Conservation (phyloP, 345 rosid species). For the Cardamine resedifolia region DNA sequence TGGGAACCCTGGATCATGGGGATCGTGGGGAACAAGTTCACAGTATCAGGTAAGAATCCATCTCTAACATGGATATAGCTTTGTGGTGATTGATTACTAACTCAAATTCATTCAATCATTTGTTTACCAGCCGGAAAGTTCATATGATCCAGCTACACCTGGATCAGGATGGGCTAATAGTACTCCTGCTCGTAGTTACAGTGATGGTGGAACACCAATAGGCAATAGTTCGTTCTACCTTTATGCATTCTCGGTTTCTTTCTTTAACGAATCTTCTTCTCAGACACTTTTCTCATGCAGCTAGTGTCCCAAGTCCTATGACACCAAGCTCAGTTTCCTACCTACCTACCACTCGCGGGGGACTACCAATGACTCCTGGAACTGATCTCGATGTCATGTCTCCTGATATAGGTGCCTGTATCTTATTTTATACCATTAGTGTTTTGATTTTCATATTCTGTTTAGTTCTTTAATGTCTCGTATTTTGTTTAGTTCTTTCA, state of each 20-base stretch:
- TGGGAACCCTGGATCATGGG: slow-evolving; percentile 52
- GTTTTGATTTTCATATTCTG: background rate
- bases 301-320: slow-evolving; percentile 80
- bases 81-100: background rate
- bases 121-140: slow-evolving; percentile 59
- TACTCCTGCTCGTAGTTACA: slow-evolving; percentile 74
- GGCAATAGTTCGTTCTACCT: slow-evolving; percentile 52
- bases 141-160: slow-evolving; percentile 83
- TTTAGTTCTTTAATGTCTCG: background rate
- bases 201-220: slow-evolving; percentile 78
- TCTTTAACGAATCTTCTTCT: background rate
- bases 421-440: background rate
- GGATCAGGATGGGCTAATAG: slow-evolving; percentile 66
- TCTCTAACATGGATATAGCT: background rate
- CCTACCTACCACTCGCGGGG: slow-evolving; percentile 88
- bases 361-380: slow-evolving; percentile 84
- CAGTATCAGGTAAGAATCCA: slow-evolving; percentile 58
- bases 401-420: slow-evolving; percentile 56
- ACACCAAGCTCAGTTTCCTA: slow-evolving; percentile 68
- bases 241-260: background rate
- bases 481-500: background rate
- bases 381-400: slow-evolving; percentile 71
- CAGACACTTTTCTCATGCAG: slow-evolving; percentile 40
- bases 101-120: background rate
- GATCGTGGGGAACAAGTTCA: slow-evolving; percentile 72